These are phyloP conservation scores for Neonectria ditissima DNA, from an alignment of 2,329 filamentous ascomycete species.

Conservation along the genomic window DNA sequence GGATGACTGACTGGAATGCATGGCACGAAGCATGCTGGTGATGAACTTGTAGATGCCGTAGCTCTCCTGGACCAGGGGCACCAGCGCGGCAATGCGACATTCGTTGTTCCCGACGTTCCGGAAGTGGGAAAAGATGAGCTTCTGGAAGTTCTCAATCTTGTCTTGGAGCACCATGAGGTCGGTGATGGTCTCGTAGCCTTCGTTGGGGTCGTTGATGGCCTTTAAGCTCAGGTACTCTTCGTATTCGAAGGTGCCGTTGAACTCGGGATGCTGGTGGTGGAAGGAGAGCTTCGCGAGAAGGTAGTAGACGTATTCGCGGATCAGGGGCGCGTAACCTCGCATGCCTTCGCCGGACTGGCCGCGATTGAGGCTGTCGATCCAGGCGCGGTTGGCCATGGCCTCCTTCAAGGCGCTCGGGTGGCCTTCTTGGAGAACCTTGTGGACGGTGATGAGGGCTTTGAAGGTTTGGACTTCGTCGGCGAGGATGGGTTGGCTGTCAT, in stretches of 20 bases:
- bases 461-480: conserved; percentile 99
- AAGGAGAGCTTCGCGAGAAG: conserved; percentile 95
- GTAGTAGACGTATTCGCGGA: conserved; percentile 97
- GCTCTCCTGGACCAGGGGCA: conserved; percentile 95
- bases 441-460: conserved; percentile 96
- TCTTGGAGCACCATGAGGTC: conserved; percentile 98
- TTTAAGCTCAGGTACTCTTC: conserved; percentile 99
- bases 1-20: conserved; percentile 87
- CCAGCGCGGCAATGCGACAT: conserved; percentile 92
- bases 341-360: conserved; percentile 86
- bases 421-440: conserved; percentile 97
- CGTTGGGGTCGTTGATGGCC: conserved; percentile 98
- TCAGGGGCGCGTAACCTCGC: conserved; percentile 90
- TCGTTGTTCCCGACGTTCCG: conserved; percentile 93
- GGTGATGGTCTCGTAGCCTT: conserved; percentile 95
- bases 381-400: conserved; percentile 86
- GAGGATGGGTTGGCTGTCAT: conserved; percentile 87
- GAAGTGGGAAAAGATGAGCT: conserved; percentile 98
- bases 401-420: conserved; percentile 90
- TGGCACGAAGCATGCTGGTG: conserved; percentile 97
- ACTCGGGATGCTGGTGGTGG: conserved; percentile 95
- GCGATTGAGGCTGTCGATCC: conserved; percentile 92
- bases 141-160: conserved; percentile 98
- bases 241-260: conserved; percentile 99
- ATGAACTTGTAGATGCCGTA: conserved; percentile 99